phyloP scores from a whole-genome alignment of 768 basidiomycete species.

The Ephemerocybe angulata region DNA sequence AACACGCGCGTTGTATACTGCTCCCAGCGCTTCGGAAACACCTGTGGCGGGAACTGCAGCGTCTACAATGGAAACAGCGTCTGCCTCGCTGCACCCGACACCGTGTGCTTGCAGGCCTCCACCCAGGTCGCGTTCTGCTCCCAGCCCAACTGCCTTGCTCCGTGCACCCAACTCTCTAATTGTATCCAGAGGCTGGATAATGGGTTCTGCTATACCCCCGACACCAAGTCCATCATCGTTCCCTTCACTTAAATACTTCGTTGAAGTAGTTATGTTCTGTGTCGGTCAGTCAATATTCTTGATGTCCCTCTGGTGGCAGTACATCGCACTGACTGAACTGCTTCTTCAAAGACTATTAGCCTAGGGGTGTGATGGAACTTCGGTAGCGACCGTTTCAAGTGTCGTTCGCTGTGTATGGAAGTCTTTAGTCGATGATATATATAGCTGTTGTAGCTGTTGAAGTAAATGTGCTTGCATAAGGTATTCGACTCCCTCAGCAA shows the following conservation, averaged over 20 bases:
- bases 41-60: slow-evolving; percentile 30
- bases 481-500: too few species aligned
- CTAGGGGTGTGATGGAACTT: too few species aligned
- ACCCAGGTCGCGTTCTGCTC: slow-evolving; percentile 28
- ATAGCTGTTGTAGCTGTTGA: too few species aligned
- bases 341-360: too few species aligned
- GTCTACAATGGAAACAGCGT: slow-evolving; percentile 25
- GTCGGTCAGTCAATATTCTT: too few species aligned
- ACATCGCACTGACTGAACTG: too few species aligned
- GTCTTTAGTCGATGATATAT: too few species aligned
- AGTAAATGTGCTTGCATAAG: too few species aligned
- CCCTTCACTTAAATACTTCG: not conserved
- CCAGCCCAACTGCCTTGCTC: slow-evolving; percentile 17
- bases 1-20: slow-evolving; percentile 28
- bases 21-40: slow-evolving; percentile 11
- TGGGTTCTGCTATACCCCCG: slow-evolving; percentile 28
- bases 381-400: too few species aligned
- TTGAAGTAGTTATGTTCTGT: too few species aligned
- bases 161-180: slow-evolving; percentile 18
- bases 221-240: slow-evolving; percentile 24
- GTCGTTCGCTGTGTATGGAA: too few species aligned
- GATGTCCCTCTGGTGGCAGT: too few species aligned
- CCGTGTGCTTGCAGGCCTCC: slow-evolving; percentile 30
- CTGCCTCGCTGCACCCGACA: slow-evolving; percentile 26
- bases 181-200: slow-evolving; percentile 24